Conservation (phyloP, 257 asterid species). For the Verbena officinalis region DNA sequence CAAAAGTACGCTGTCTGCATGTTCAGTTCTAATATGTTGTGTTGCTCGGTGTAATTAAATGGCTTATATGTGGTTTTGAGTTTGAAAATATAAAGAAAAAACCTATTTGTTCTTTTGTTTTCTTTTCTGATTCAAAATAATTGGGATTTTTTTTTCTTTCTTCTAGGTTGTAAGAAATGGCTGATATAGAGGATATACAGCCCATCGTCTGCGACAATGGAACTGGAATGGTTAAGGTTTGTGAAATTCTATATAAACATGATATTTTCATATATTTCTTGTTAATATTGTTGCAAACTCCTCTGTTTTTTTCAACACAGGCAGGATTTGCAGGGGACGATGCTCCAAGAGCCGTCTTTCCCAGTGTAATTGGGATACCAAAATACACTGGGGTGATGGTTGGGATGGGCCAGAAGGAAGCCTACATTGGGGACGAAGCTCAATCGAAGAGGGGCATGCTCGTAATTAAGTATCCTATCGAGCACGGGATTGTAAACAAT, state of each 20-base stretch:
- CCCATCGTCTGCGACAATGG: conserved; percentile 5
- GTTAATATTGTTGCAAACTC: background rate
- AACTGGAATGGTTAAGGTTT: conserved; percentile 10
- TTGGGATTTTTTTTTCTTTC: background rate
- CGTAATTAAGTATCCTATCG: background rate
- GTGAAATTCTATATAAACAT: background rate
- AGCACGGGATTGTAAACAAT: background rate
- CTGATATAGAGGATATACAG: conserved; percentile 5
- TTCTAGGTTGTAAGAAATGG: background rate
- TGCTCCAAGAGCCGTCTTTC: conserved; percentile 1
- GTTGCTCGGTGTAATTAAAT: no score
- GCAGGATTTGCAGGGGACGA: conserved; percentile 7
- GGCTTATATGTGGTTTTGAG: no score
- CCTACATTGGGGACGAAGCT: conserved; percentile 2
- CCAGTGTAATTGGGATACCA: background rate
- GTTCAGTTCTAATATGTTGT: no score
- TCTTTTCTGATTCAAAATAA: no score
- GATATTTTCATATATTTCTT: background rate
- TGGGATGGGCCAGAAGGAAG: conserved; percentile 7
- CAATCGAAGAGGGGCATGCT: conserved; percentile 9
- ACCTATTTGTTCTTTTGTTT: no score
- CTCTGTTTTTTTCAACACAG: background rate
- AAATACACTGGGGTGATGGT: conserved; percentile 4
- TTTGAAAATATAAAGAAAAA: no score
- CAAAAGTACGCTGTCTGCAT: no score